phyloP scores from a whole-genome alignment of 306 rosid species.

The Inga oerstediana region DNA sequence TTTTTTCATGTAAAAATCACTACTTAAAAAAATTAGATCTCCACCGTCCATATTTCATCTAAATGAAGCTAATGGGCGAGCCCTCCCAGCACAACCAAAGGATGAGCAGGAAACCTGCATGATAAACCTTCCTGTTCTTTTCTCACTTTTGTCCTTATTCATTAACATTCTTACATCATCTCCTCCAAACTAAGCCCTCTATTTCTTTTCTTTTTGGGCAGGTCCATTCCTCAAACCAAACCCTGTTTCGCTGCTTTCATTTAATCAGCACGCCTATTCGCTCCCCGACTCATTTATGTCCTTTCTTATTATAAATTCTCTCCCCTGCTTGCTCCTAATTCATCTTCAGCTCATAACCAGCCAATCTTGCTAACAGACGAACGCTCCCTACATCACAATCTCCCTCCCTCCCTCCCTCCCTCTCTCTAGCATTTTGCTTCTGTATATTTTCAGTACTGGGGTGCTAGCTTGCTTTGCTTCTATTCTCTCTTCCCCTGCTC shows the following conservation, averaged over 20 bases:
- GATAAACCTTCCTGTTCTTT: conserved; percentile 53
- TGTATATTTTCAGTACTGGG: not conserved
- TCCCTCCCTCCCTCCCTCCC: not conserved
- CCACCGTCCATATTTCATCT: too few relatives aligned
- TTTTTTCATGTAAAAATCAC: too few relatives aligned
- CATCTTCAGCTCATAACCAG: conserved; percentile 35
- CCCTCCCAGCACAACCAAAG: too few relatives aligned
- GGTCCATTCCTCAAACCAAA: not conserved
- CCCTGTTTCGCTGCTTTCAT: not conserved
- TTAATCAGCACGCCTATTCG: conserved; percentile 13
- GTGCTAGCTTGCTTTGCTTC: not conserved
- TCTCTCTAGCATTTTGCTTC: conserved; percentile 28
- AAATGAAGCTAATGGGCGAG: too few relatives aligned
- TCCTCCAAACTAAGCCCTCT: not conserved
- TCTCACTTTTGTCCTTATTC: conserved; percentile 64
- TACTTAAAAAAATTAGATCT: too few relatives aligned
- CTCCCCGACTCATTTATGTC: not conserved
- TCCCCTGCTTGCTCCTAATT: conserved; percentile 22
- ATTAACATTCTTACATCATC: conserved; percentile 41
- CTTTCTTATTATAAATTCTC: conserved; percentile 47
- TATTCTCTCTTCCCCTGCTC: conserved; percentile 17
- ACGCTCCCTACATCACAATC: not conserved
- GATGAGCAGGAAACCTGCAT: conserved; percentile 14
- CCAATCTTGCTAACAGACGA: not conserved
- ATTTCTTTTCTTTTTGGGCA: not conserved